Base-by-base conservation (phyloP, 805 yeast species). In the Kuraishia borneana region DNA sequence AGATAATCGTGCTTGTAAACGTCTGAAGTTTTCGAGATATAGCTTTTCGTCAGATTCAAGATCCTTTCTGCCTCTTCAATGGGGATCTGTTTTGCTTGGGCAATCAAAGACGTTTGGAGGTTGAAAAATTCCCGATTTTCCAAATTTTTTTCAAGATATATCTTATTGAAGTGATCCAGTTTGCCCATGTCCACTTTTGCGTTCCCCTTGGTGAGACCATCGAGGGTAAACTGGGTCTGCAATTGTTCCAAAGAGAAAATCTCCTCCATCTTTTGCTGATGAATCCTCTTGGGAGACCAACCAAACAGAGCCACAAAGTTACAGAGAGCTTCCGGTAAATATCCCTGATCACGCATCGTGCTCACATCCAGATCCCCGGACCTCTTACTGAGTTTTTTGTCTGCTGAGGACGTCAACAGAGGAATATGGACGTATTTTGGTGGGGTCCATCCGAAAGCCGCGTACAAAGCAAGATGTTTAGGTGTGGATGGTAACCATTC, bases 401-500 rank as follows among this genome's bases (percentile, higher is more conserved):
- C 85, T 4, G 58, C 63, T 4, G 73, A 50, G 3, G 84, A 73
- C 0, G 96, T 87, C 36, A 92, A 56, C 26, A 92, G 59, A 1
- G 99, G 98, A 32, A 92, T 81, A 51, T 92, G 99, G n/a, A 82
- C 66, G 51, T 74, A 92, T 14, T 65, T 48, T 0, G 99, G 98
- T 1, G 81, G 73, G 0, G 48, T 42, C 96, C 96, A 89, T 0
- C 83, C 84, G 50, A 89, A 79, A 0, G 96, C 94, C 13, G 68
- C 46, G 51, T 92, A 94, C 34, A 92, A 53, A 0, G 95, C 89
- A 31, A 87, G 66, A 48, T 92, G 98, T 46, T 88, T 89, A 2
- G 96, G 95, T 0, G 98, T 92, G 0, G 97, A 84, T 1, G 95
- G 82, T 8, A 92, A 60, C 98, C 99, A 92, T 54, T 92, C 98